These are phyloP conservation scores for Pythium sukuiense DNA, from an alignment of 352 stramenopile genomes.

Conservation along the genomic window DNA sequence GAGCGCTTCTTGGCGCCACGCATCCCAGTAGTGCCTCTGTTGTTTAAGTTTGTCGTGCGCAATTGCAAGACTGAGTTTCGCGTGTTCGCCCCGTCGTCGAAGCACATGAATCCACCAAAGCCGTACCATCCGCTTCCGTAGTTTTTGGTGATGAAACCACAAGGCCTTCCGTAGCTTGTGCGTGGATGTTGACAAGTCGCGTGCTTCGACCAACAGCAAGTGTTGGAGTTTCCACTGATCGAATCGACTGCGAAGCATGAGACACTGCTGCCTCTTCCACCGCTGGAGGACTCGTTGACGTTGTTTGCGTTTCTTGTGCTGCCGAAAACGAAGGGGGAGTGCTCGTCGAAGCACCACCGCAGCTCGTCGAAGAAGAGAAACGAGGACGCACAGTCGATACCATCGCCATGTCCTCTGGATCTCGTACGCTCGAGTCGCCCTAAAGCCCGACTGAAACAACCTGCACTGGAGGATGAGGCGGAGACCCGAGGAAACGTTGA, in stretches of 20 bases:
- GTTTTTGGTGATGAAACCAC: slow-evolving; percentile 31
- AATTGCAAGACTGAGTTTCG: neutral
- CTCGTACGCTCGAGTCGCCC: neutral
- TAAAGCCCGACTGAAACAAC: slow-evolving; percentile 3
- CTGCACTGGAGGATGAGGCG: slow-evolving; percentile 6
- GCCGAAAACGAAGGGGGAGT: slow-evolving; percentile 12
- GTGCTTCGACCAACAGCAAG: slow-evolving; percentile 16
- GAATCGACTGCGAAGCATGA: slow-evolving; percentile 18
- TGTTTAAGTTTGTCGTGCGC: neutral
- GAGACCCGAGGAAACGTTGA: slow-evolving; percentile 12
- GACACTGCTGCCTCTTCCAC: slow-evolving; percentile 18
- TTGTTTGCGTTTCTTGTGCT: slow-evolving; percentile 14
- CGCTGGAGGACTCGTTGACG: slow-evolving; percentile 22
- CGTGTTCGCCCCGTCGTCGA: neutral
- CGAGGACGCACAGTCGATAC: slow-evolving; percentile 7
- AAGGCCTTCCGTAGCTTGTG: slow-evolving; percentile 23
- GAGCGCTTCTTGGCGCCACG: slow-evolving; percentile 13
- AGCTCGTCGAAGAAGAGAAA: slow-evolving; percentile 14
- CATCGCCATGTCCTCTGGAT: slow-evolving; percentile 25
- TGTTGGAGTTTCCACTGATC: slow-evolving; percentile 23
- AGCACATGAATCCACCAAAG: slow-evolving; percentile 13
- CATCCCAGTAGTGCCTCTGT: neutral
- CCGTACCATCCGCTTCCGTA: slow-evolving; percentile 18
- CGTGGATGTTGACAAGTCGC: slow-evolving; percentile 19
- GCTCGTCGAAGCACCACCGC: slow-evolving; percentile 12